Base-by-base conservation (phyloP, 371 early-diverging fungal genomes). In the Actinomortierella wolfii region DNA sequence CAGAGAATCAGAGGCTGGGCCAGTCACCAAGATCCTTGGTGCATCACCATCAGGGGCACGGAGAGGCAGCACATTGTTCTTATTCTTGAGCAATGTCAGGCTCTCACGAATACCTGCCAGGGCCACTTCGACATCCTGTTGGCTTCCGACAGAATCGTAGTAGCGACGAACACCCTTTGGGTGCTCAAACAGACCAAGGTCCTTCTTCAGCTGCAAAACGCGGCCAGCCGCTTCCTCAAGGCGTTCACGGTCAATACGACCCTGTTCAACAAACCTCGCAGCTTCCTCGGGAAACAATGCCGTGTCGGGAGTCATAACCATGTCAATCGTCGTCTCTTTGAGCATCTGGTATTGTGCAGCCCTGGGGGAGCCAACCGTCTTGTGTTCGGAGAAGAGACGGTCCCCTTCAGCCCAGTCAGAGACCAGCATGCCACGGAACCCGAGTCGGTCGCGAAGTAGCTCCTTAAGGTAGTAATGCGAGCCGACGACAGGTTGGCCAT, bases 321-420 rank as follows among this genome's bases (percentile, higher is more conserved):
- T 87, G 55, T 89, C 89, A 4, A 86, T 68, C 11, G 84, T 78
- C 0, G 88, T 87, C 26, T 77, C 69, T 25, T 75, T 61, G 26
- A 89, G 76, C 0, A 83, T 64, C 54, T 81, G 79, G 5, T 57
- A 40, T 0, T 80, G 77, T 1, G 86, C 82, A 29, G 83, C 86
- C 13, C 79, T 77, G 23, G 75, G 68, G 0, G 77, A 74, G 3
- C 76, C 60, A 2, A 82, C 86, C 1, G 80, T 78, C n/a, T 63
- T 53, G 57, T 87, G 86, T 24, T 77, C 79, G 0, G 75, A 78
- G 11, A 78, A 81, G 44, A 87, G 78, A n/a, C 80, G 82, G 54
- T 82, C 80, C 28, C 89, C 74, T 58, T 88, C 89, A 53, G 78
- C 79, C 84, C 85, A 88, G 52, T 89, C 90, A 0, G 90, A 87